Percentiles rank a stretch among this genome's conserved stretches.
Conservation (phyloP, 2,329 filamentous ascomycete species). For the Exophiala calicioides region DNA sequence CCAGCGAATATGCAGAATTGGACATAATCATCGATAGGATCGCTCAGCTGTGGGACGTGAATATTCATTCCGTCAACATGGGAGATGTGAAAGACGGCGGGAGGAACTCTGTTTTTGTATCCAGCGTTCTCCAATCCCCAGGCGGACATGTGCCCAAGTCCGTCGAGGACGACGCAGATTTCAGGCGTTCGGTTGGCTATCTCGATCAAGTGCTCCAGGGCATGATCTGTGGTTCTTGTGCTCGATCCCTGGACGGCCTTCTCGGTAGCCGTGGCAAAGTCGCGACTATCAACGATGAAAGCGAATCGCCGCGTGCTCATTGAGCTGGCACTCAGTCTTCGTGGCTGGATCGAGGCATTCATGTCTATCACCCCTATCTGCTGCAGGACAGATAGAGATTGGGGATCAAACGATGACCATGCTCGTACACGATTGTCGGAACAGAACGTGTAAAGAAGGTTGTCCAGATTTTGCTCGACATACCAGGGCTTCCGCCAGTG, state of each 20-base stretch:
- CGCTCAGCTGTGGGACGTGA: conserved; percentile 37
- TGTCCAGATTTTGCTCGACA: conserved; percentile 75
- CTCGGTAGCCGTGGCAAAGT: conserved; percentile 77
- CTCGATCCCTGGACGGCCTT: conserved; percentile 66
- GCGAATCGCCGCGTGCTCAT: conserved; percentile 61
- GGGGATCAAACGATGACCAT: conserved; percentile 76
- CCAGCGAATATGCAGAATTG: conserved; percentile 75
- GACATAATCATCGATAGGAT: conserved; percentile 55
- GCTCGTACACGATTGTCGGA: conserved; percentile 77
- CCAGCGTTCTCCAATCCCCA: conserved; percentile 90
- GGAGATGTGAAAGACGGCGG: conserved; percentile 81
- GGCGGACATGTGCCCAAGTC: conserved; percentile 81
- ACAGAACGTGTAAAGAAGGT: conserved; percentile 87
- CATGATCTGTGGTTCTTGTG: conserved; percentile 65
- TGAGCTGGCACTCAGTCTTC: conserved; percentile 43
- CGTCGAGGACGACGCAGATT: conserved; percentile 81
- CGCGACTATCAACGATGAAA: conserved; percentile 78
- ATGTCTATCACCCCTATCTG: conserved; percentile 83
- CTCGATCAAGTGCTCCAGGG: conserved; percentile 80
- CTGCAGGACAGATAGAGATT: conserved; percentile 70
- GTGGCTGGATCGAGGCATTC: conserved; percentile 65
- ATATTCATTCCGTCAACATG: conserved; percentile 65
- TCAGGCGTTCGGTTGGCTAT: conserved; percentile 84
- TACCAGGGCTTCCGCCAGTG: conserved; percentile 83
- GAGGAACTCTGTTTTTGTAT: conserved; percentile 64